Conservation (phyloP, 2,329 filamentous ascomycete species). For the Mariannaea sp. region DNA sequence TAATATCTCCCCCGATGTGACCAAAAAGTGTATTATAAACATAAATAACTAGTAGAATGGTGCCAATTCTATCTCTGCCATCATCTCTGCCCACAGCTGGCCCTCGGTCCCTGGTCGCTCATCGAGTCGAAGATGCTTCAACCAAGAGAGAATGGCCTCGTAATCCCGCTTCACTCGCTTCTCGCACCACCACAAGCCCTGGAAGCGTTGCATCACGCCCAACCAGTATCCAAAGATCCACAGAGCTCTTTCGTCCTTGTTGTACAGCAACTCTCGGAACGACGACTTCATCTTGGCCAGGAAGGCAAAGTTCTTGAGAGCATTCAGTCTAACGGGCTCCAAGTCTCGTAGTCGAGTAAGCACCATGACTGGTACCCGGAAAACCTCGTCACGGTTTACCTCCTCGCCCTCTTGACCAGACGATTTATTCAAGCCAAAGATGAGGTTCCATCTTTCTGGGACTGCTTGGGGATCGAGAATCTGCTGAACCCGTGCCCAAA, state of each 20-base stretch:
- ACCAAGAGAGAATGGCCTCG: constrained; percentile 1
- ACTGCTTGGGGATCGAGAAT: not conserved
- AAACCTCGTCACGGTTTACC: not conserved
- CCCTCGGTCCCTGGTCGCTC: not conserved
- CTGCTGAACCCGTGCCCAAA: not conserved
- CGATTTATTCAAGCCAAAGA: not conserved
- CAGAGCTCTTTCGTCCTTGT: constrained; percentile 10
- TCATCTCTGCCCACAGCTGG: constrained; percentile 4
- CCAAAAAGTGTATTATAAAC: not conserved
- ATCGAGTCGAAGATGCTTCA: not conserved
- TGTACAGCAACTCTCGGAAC: constrained; percentile 6
- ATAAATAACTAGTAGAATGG: not conserved
- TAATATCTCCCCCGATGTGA: not conserved
- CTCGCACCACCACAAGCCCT: constrained; percentile 12
- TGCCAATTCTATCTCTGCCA: constrained; percentile 5
- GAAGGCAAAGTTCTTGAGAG: constrained; percentile 8
- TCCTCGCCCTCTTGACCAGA: not conserved
- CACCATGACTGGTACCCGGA: constrained; percentile 4
- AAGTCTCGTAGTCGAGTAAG: not conserved
- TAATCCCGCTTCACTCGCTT: constrained; percentile 8
- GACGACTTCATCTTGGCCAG: constrained; percentile 9
- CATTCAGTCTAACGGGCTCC: not conserved
- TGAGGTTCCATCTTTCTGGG: not conserved
- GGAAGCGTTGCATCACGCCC: constrained; percentile 11
- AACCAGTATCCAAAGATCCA: constrained; percentile 18